A percentile compares a stretch with the other conserved stretches of the same genome.
These are phyloP conservation scores for Coemansia reversa DNA, from an alignment of 192 early-diverging fungal species.

Conservation along the genomic window DNA sequence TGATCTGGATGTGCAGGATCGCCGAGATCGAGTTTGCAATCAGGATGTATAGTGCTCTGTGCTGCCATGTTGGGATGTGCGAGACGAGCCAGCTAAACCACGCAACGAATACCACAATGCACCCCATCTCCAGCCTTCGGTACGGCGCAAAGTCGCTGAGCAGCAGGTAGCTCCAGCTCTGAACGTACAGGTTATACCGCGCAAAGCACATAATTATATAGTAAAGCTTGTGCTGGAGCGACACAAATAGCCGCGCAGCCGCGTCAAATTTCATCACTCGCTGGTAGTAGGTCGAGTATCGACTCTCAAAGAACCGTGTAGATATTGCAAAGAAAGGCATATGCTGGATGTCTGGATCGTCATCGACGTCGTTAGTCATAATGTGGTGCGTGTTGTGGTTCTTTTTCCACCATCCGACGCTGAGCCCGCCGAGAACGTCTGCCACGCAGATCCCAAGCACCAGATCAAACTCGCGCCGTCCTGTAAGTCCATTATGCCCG, in stretches of 20 bases:
- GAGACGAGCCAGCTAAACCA: constrained; percentile 79
- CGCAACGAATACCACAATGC: constrained; percentile 71
- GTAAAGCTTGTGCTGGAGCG: constrained; percentile 83
- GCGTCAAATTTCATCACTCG: constrained; percentile 79
- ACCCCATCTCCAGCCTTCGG: constrained; percentile 71
- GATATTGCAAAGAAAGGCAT: constrained; percentile 93
- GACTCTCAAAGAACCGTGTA: constrained; percentile 70
- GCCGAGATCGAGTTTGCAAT: constrained; percentile 81
- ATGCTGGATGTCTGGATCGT: constrained; percentile 99
- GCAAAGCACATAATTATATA: constrained; percentile 85
- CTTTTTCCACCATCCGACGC: constrained; percentile 96
- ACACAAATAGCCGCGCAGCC: constrained; percentile 71
- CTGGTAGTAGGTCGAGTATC: constrained; percentile 90
- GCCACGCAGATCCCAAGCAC: constrained; percentile 80
- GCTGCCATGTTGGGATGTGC: constrained; percentile 65
- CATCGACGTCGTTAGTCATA: constrained; percentile 87
- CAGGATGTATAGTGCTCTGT: constrained; percentile 64
- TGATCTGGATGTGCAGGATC: constrained; percentile 94
- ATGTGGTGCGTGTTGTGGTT: constrained; percentile 98
- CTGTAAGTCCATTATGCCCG: constrained; percentile 93
- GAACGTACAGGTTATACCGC: constrained; percentile 87
- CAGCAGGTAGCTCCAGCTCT: constrained; percentile 69
- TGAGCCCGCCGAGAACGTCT: constrained; percentile 82
- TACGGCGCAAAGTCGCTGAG: constrained; percentile 66
- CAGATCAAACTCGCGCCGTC: constrained; percentile 70